phyloP scores from a whole-genome alignment of 2,329 filamentous ascomycete genomes.

The Phialophora tarda region DNA sequence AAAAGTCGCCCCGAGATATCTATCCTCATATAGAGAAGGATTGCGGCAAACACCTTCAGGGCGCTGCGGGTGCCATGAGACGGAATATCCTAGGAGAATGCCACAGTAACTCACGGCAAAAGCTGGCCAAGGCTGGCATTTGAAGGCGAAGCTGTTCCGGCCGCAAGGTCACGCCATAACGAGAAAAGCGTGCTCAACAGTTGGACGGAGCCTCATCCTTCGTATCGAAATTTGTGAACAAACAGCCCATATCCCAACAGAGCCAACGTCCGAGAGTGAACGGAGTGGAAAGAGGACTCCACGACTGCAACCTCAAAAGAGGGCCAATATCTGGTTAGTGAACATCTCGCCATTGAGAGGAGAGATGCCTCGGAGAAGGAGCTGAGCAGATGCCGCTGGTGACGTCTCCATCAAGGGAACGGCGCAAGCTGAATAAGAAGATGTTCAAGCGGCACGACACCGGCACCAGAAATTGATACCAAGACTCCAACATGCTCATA shows the following conservation, averaged over 20 bases:
- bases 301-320: background rate
- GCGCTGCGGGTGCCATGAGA: background rate
- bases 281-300: background rate
- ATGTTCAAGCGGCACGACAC: constrained; percentile 16
- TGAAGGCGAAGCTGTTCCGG: background rate
- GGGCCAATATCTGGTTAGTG: constrained; percentile 24
- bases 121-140: background rate
- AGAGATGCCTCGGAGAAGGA: constrained; percentile 7
- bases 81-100: background rate
- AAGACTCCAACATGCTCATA: background rate
- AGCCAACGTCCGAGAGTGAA: background rate
- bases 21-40: background rate
- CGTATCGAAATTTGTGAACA: background rate
- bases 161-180: constrained; percentile 1
- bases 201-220: background rate
- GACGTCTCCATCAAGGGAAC: background rate
- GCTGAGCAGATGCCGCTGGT: background rate
- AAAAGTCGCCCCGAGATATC: background rate
- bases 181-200: background rate
- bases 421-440: constrained; percentile 12
- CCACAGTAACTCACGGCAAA: background rate
- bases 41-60: background rate
- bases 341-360: constrained; percentile 17
- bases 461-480: constrained; percentile 1
- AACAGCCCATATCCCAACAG: background rate